Evolutionary conservation across 176 grass and related monocot genomes (phyloP).

Genomic region (Oryza nivara): DNA sequence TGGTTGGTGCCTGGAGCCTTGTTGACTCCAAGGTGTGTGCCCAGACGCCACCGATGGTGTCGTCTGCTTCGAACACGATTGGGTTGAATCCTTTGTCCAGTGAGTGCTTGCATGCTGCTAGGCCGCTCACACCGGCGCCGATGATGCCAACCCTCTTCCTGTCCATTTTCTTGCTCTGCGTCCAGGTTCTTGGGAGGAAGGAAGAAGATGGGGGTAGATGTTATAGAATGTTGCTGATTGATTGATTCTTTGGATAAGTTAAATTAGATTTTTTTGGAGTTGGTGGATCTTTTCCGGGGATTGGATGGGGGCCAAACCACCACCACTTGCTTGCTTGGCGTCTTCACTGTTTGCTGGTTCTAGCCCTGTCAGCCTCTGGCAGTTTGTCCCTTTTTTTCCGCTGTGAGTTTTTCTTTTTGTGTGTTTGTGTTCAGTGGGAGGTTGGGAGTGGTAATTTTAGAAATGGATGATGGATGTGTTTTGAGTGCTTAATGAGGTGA

Average conservation of each 20-base stretch:
- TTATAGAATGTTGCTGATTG: not conserved
- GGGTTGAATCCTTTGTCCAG: constrained; percentile 65
- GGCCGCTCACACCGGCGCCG: constrained; percentile 82
- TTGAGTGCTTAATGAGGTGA: not conserved
- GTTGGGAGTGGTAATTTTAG: not conserved
- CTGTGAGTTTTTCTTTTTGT: not conserved
- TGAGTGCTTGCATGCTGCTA: constrained; percentile 82
- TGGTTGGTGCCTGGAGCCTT: constrained; percentile 63
- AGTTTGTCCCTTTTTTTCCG: not conserved
- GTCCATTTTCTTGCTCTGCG: constrained; percentile 42
- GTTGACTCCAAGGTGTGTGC: constrained; percentile 69
- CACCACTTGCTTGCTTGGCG: constrained; percentile 36
- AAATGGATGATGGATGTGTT: not conserved
- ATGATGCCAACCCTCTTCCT: constrained; percentile 69
- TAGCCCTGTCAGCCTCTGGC: constrained; percentile 10
- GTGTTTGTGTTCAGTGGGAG: constrained; percentile 12
- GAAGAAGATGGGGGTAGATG: not conserved
- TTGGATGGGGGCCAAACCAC: constrained; percentile 38
- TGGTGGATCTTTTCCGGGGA: constrained; percentile 37
- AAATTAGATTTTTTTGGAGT: constrained; percentile 35
- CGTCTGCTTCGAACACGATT: constrained; percentile 66
- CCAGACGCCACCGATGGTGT: constrained; percentile 74
- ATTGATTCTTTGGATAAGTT: constrained; percentile 28
- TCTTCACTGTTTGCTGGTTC: constrained; percentile 26
- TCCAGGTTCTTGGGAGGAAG: constrained; percentile 31